phyloP scores from a whole-genome alignment of 441 rosid species.

The Erysimum cheiri region DNA sequence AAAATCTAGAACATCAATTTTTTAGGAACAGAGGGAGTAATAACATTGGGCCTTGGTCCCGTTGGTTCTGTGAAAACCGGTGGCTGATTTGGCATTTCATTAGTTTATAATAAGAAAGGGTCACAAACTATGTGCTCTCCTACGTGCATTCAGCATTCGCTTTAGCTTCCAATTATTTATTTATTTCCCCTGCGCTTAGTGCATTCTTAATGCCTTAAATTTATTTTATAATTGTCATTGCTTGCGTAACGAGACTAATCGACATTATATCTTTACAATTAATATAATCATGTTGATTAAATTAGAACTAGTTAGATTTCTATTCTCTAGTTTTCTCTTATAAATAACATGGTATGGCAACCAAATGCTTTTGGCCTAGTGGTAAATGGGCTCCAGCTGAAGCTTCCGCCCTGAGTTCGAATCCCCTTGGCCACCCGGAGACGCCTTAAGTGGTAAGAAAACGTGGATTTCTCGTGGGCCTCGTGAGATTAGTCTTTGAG shows the following conservation, averaged over 20 bases:
- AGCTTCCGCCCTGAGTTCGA: too few relatives aligned
- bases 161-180: constrained; percentile 19
- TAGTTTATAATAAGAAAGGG: not conserved
- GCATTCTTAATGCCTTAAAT: constrained; percentile 17
- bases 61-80: constrained; percentile 41
- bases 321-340: not conserved
- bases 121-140: constrained; percentile 41
- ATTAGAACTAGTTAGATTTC: not conserved
- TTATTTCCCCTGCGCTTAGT: not conserved
- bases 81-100: constrained; percentile 42
- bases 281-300: not conserved
- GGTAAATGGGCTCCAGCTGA: too few relatives aligned
- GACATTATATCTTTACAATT: not conserved
- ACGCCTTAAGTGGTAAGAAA: too few relatives aligned
- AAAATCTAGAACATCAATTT: too few relatives aligned
- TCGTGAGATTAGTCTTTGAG: too few relatives aligned
- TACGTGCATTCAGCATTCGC: constrained; percentile 31
- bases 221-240: not conserved
- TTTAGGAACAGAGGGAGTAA: not conserved
- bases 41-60: constrained; percentile 36
- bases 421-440: too few relatives aligned
- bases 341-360: too few relatives aligned
- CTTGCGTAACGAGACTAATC: not conserved
- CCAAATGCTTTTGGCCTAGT: too few relatives aligned
- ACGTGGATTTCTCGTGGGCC: too few relatives aligned